Evolutionary conservation across 2,329 filamentous ascomycete genomes (phyloP).

Genomic region (Phaeophleospora eucalypticola): DNA sequence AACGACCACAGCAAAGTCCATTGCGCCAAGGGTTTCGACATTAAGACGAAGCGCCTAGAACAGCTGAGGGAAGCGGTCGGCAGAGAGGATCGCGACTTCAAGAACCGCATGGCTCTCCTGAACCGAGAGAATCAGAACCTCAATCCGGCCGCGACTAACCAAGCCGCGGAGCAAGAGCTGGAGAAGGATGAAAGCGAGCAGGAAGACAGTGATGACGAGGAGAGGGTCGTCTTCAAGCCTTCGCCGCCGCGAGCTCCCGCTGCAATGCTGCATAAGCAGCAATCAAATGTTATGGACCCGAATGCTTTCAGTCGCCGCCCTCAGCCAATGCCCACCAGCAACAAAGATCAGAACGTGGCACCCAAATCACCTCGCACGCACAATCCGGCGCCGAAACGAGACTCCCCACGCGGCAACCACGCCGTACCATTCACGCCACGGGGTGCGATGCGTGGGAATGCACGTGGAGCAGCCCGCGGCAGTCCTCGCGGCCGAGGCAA

Average conservation of each 20-base stretch:
- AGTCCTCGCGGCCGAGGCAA: slow-evolving; percentile 16
- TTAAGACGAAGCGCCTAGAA: slow-evolving; percentile 47
- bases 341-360: slow-evolving; percentile 7
- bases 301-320: slow-evolving; percentile 45
- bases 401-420: slow-evolving; percentile 17
- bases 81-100: slow-evolving; percentile 47
- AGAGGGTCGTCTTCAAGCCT: slow-evolving; percentile 26
- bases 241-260: slow-evolving; percentile 29
- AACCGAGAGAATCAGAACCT: slow-evolving; percentile 24
- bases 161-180: slow-evolving; percentile 1
- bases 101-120: slow-evolving; percentile 32
- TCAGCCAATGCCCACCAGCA: slow-evolving; percentile 11
- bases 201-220: slow-evolving; percentile 6
- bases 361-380: slow-evolving; percentile 18
- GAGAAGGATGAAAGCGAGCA: slow-evolving; percentile 8
- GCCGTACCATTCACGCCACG: slow-evolving; percentile 20
- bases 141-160: not conserved
- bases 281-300: slow-evolving; percentile 41
- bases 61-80: slow-evolving; percentile 48
- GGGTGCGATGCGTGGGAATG: slow-evolving; percentile 20
- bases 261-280: slow-evolving; percentile 28
- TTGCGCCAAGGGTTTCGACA: slow-evolving; percentile 48
- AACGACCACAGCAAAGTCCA: slow-evolving; percentile 45
- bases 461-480: slow-evolving; percentile 5
- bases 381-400: slow-evolving; percentile 7